Conservation (phyloP, 1,139 yeast species). For the Arxiozyma slooffiae region DNA sequence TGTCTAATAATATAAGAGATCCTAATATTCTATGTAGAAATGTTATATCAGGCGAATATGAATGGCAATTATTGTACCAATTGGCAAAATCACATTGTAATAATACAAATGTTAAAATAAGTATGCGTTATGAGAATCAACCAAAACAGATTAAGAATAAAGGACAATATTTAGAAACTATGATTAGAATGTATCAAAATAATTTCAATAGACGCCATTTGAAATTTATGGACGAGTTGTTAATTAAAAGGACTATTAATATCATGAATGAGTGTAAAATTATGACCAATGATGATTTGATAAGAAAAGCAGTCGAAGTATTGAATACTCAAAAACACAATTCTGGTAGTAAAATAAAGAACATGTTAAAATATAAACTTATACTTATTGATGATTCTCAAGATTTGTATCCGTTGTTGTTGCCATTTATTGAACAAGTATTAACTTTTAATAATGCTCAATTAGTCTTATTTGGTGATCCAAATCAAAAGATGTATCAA, state of each 20-base stretch:
- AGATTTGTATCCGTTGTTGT: slow-evolving; percentile 50
- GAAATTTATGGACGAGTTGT: slow-evolving; percentile 9
- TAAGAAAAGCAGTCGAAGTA: slow-evolving; percentile 25
- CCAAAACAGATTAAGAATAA: not conserved
- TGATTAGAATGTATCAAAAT: not conserved
- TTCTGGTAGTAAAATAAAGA: not conserved
- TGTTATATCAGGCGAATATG: slow-evolving; percentile 35
- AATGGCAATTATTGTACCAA: slow-evolving; percentile 36
- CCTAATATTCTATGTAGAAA: slow-evolving; percentile 30
- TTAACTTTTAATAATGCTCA: slow-evolving; percentile 30
- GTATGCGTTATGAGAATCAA: not conserved
- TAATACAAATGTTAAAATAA: too few relatives aligned
- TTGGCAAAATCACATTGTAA: not conserved
- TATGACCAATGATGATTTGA: slow-evolving; percentile 38
- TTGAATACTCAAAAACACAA: slow-evolving; percentile 9
- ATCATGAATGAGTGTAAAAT: slow-evolving; percentile 32
- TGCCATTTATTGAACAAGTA: slow-evolving; percentile 35
- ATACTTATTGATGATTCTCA: slow-evolving; percentile 69
- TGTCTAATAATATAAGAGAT: slow-evolving; percentile 35
- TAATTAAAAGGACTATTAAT: slow-evolving; percentile 16
- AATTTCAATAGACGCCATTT: not conserved
- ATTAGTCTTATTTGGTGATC: slow-evolving; percentile 63
- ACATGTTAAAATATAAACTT: slow-evolving; percentile 25
- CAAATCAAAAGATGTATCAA: slow-evolving; percentile 60
- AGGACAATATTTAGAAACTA: not conserved